Base-by-base conservation (phyloP, 148 eudicot genomes). In the Rhododendron kiyosumense region DNA sequence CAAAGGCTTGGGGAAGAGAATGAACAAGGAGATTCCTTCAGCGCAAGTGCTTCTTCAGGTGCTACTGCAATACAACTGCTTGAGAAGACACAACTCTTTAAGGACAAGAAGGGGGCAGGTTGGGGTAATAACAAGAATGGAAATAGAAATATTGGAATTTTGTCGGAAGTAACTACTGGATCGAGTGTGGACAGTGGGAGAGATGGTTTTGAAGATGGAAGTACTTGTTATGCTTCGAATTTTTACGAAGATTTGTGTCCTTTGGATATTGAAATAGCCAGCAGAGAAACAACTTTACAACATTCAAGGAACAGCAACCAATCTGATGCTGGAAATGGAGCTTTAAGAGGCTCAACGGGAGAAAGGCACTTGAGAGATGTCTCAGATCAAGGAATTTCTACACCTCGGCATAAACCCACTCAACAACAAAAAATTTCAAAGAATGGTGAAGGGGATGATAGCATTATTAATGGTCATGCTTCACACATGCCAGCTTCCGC, bases 241-340 rank as follows among this genome's bases (percentile, higher is more conserved):
- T 73, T 13, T 51, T 51, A 17, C 48, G 74, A 41, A 38, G 46
- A 43, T 63, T 85, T 85, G 83, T 61, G 38, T 26, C 45, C 4
- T 80, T 28, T 54, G 69, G 63, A n/a, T 38, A 24, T 69, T 75
- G 84, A 73, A 61, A 49, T 81, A 89, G 28, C 86, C 38, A 81
- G 41, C 12, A 32, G 41, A 81, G 65, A 81, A 81, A 30, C n/a
- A 51, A 38, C 65, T 52, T 52, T 81, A 6, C 45, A 65, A 83
- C 17, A 63, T 65, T 83, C 76, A 65, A 43, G 76, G 10, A 45
- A 65, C 54, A 83, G 24, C 17, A 8, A 15, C 32, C 74, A 65
- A 30, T 83, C 84, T 38, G 46, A 61, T 57, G 26, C 51, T 81
- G 71, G 83, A 65, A 81, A 81, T 41, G 76, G 84, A 63, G 76